These are phyloP conservation scores for Phytophthora podocarpi DNA, from an alignment of 352 stramenopile genomes.

Conservation along the genomic window DNA sequence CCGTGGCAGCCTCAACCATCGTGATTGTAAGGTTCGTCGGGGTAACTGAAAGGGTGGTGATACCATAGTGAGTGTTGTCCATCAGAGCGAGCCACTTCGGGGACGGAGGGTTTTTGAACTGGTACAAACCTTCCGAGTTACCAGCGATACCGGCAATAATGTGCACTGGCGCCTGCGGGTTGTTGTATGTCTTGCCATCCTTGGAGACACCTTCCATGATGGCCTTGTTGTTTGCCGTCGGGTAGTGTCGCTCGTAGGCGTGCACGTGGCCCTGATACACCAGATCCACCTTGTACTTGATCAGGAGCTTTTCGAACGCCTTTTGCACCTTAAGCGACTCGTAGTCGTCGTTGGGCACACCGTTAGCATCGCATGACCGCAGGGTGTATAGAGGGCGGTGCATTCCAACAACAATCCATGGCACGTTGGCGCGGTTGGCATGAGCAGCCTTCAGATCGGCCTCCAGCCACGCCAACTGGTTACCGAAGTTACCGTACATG, in stretches of 20 bases:
- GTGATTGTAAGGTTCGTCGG: slow-evolving; percentile 38
- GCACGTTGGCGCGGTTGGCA: slow-evolving; percentile 46
- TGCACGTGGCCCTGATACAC: slow-evolving; percentile 57
- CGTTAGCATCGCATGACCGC: slow-evolving; percentile 26
- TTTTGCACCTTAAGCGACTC: slow-evolving; percentile 39
- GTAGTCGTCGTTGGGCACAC: slow-evolving; percentile 16
- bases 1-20: slow-evolving; percentile 32
- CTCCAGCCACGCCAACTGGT: slow-evolving; percentile 61
- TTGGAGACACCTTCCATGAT: slow-evolving; percentile 51
- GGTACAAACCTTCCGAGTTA: slow-evolving; percentile 34
- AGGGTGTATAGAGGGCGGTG: slow-evolving; percentile 60
- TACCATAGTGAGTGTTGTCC: slow-evolving; percentile 43
- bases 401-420: slow-evolving; percentile 61
- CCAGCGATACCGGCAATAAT: slow-evolving; percentile 47
- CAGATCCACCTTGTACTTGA: slow-evolving; percentile 70
- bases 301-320: slow-evolving; percentile 62
- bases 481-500: slow-evolving; percentile 41
- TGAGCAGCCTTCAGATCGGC: slow-evolving; percentile 54
- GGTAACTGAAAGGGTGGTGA: slow-evolving; percentile 33
- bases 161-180: slow-evolving; percentile 56
- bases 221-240: slow-evolving; percentile 39
- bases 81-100: slow-evolving; percentile 39
- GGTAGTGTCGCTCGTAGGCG: slow-evolving; percentile 56
- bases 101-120: slow-evolving; percentile 24
- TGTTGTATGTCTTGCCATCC: slow-evolving; percentile 43